These are phyloP conservation scores for Trichothecium sympodiale DNA, from an alignment of 2,329 filamentous ascomycete species.

Conservation along the genomic window DNA sequence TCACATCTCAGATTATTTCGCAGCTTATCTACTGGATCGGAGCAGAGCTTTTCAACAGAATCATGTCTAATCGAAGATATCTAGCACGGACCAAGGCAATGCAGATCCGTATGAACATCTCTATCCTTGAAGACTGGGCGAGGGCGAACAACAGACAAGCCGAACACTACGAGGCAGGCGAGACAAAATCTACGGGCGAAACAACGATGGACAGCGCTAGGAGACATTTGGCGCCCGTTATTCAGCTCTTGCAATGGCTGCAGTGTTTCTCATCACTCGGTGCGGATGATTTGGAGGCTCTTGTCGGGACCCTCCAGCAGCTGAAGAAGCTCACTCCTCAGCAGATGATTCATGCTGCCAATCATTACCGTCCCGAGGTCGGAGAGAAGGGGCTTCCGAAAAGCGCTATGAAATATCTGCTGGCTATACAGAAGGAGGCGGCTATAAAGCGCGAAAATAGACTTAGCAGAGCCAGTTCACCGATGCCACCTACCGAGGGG, in stretches of 20 bases:
- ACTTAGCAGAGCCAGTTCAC: constrained; percentile 34
- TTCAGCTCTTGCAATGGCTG: constrained; percentile 92
- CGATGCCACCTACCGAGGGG: constrained; percentile 23
- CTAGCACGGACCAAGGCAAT: constrained; percentile 94
- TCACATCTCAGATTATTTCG: constrained; percentile 80
- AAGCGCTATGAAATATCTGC: constrained; percentile 75
- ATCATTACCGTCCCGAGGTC: constrained; percentile 88
- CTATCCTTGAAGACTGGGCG: constrained; percentile 91
- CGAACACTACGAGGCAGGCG: constrained; percentile 90
- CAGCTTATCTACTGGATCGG: constrained; percentile 95
- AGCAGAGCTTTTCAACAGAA: constrained; percentile 91
- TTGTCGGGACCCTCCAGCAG: constrained; percentile 82
- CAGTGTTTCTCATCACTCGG: constrained; percentile 94
- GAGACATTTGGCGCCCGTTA: constrained; percentile 76
- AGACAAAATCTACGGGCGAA: constrained; percentile 75
- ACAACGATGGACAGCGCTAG: constrained; percentile 75
- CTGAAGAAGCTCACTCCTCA: constrained; percentile 74
- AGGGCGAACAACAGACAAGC: constrained; percentile 85
- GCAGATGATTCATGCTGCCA: constrained; percentile 83
- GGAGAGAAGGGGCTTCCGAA: constrained; percentile 88
- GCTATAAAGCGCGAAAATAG: constrained; percentile 45
- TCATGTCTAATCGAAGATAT: constrained; percentile 94
- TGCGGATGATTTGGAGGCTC: constrained; percentile 72
- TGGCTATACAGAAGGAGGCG: constrained; percentile 67
- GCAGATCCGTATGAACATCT: constrained; percentile 99